A percentile compares a stretch with the other conserved stretches of the same genome.
phyloP scores from a whole-genome alignment of 2,329 filamentous ascomycete genomes.

The Trichoderma pleuroti region DNA sequence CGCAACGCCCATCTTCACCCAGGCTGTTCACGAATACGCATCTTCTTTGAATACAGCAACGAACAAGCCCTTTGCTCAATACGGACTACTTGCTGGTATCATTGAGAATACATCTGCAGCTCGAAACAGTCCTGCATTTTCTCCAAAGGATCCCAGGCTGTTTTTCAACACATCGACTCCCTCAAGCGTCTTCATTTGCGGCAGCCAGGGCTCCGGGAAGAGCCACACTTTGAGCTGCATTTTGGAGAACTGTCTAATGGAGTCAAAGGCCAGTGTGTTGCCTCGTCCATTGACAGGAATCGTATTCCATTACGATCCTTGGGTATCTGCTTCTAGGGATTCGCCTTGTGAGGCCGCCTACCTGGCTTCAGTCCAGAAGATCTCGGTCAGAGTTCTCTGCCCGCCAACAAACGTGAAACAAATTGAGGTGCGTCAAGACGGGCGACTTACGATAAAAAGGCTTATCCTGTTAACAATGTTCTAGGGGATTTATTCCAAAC shows the following conservation, averaged over 20 bases:
- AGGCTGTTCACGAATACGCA: slow-evolving; percentile 16
- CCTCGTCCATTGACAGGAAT: slow-evolving; percentile 54
- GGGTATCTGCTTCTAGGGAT: slow-evolving; percentile 45
- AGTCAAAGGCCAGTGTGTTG: slow-evolving; percentile 42
- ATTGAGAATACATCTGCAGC: not conserved
- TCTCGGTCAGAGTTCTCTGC: slow-evolving; percentile 52
- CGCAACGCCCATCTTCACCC: slow-evolving; percentile 23
- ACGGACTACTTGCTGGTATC: slow-evolving; percentile 23
- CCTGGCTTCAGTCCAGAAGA: slow-evolving; percentile 41
- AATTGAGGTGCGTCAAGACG: slow-evolving; percentile 32
- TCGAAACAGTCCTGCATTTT: too few species aligned
- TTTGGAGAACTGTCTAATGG: slow-evolving; percentile 55
- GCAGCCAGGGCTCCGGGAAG: slow-evolving; percentile 62
- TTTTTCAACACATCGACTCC: slow-evolving; percentile 49
- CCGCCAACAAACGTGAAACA: slow-evolving; percentile 49
- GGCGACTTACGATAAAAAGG: not conserved
- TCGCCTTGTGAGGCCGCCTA: slow-evolving; percentile 59
- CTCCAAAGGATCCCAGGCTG: slow-evolving; percentile 30
- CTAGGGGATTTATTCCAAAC: not conserved
- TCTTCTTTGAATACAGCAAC: not conserved
- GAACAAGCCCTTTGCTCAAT: slow-evolving; percentile 18
- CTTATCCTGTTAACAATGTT: not conserved
- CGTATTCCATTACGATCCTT: slow-evolving; percentile 63
- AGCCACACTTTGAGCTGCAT: slow-evolving; percentile 57
- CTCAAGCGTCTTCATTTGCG: slow-evolving; percentile 60